These are phyloP conservation scores for Wickerhamiella hasegawae DNA, from an alignment of 805 yeast genomes.

Conservation along the genomic window DNA sequence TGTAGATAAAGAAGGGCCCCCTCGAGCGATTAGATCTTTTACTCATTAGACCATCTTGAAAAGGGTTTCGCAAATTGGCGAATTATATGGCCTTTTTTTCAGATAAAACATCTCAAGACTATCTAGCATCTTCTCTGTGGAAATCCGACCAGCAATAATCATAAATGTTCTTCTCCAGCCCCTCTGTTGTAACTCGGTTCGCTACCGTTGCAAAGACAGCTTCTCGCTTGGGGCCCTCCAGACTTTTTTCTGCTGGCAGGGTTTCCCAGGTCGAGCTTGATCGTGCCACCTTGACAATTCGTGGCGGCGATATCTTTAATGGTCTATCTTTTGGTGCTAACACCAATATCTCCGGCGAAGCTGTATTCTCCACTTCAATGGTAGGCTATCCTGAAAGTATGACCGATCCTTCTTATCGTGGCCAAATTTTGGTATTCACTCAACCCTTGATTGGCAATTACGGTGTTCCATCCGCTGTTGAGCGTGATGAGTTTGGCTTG, in stretches of 20 bases:
- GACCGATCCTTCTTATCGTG: slow-evolving; percentile 97
- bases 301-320: slow-evolving; percentile 83
- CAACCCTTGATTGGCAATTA: slow-evolving; percentile 96
- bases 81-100: slow-evolving; percentile 18
- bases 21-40: no score
- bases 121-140: slow-evolving; percentile 17
- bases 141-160: slow-evolving; percentile 13
- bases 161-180: slow-evolving; percentile 2
- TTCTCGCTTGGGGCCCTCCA: neutral
- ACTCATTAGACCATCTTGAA: no score
- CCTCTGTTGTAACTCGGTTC: neutral
- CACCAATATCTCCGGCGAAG: slow-evolving; percentile 86
- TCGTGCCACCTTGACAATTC: slow-evolving; percentile 79
- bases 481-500: slow-evolving; percentile 68
- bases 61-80: no score
- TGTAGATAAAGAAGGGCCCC: no score
- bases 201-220: neutral
- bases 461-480: slow-evolving; percentile 84
- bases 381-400: slow-evolving; percentile 98
- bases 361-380: slow-evolving; percentile 92
- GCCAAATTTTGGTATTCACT: slow-evolving; percentile 92
- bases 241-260: neutral
- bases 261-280: slow-evolving; percentile 15
- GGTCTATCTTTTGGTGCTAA: slow-evolving; percentile 96
- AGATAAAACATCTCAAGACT: slow-evolving; percentile 9